Percentiles rank a stretch among this genome's conserved stretches.
phyloP scores from a whole-genome alignment of 148 eudicot genomes.

The Silene conica region DNA sequence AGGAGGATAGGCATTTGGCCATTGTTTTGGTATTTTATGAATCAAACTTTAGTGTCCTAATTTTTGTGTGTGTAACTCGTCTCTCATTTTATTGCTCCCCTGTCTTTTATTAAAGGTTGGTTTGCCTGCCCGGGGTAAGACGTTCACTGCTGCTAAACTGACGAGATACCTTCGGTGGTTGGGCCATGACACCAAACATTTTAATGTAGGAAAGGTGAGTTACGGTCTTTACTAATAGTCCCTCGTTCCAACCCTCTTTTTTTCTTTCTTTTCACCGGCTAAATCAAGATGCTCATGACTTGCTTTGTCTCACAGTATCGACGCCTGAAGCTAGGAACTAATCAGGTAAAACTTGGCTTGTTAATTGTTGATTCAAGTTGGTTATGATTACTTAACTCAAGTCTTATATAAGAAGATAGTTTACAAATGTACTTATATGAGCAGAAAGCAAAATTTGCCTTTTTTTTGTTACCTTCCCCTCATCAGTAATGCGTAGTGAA shows the following conservation, averaged over 20 bases:
- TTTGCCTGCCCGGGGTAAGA: constrained; percentile 98
- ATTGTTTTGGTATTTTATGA: constrained; percentile 75
- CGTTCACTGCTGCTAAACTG: constrained; percentile 94
- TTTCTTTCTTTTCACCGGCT: constrained; percentile 8
- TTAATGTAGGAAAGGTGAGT: constrained; percentile 95
- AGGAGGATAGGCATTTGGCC: constrained; percentile 94
- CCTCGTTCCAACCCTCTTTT: constrained; percentile 5
- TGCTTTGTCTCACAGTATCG: constrained; percentile 68
- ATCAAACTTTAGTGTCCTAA: not conserved
- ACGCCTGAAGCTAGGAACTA: constrained; percentile 88
- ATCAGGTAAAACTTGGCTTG: constrained; percentile 50
- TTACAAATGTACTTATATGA: not conserved
- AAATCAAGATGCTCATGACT: constrained; percentile 23
- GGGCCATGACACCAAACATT: constrained; percentile 98
- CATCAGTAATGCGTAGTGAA: not conserved
- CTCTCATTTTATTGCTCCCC: constrained; percentile 8
- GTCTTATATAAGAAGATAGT: too few relatives aligned
- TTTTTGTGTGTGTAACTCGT: not conserved
- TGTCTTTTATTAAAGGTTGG: constrained; percentile 52
- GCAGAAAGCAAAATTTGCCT: not conserved
- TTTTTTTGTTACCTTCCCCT: not conserved
- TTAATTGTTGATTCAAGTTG: not conserved
- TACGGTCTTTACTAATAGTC: not conserved
- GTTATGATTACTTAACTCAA: not conserved
- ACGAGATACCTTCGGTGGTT: constrained; percentile 97